Percentiles rank a stretch among this genome's conserved stretches.
Conservation (phyloP, 2,329 filamentous ascomycete species). For the Alternaria panax region DNA sequence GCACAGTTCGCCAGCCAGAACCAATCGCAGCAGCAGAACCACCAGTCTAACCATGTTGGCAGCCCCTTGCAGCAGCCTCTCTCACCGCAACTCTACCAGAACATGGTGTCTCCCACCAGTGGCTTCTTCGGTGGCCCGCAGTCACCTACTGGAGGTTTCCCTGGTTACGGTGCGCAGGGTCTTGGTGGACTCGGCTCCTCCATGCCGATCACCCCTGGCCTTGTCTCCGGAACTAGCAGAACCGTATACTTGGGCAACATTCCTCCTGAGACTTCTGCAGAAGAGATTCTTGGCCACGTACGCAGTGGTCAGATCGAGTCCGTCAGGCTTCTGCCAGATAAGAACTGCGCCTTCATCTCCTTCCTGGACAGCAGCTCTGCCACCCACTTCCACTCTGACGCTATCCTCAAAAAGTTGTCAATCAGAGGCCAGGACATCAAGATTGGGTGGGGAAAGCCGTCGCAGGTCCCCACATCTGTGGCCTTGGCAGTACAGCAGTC, state of each 20-base stretch:
- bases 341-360: conserved; percentile 99
- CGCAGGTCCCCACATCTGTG: conserved; percentile 95
- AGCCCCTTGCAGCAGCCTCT: conserved; percentile 75
- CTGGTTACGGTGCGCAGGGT: conserved; percentile 66
- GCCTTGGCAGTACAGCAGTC: conserved; percentile 98
- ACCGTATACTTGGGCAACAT: conserved; percentile 99
- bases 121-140: conserved; percentile 83
- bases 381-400: conserved; percentile 98
- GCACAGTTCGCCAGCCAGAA: conserved; percentile 66
- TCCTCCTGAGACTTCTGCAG: conserved; percentile 93
- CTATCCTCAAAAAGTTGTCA: conserved; percentile 98
- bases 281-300: conserved; percentile 96
- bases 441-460: conserved; percentile 98
- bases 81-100: conserved; percentile 83
- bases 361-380: conserved; percentile 97
- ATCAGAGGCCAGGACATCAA: conserved; percentile 99
- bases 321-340: conserved; percentile 94
- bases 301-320: conserved; percentile 98
- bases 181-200: conserved; percentile 73
- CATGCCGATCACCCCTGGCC: conserved; percentile 76
- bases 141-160: conserved; percentile 82
- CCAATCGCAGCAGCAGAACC: conserved; percentile 68
- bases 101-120: conserved; percentile 83
- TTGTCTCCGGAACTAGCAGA: conserved; percentile 88
- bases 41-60: conserved; percentile 67